phyloP scores from a whole-genome alignment of 2,329 filamentous ascomycete genomes.

The Penicillium glabrum region DNA sequence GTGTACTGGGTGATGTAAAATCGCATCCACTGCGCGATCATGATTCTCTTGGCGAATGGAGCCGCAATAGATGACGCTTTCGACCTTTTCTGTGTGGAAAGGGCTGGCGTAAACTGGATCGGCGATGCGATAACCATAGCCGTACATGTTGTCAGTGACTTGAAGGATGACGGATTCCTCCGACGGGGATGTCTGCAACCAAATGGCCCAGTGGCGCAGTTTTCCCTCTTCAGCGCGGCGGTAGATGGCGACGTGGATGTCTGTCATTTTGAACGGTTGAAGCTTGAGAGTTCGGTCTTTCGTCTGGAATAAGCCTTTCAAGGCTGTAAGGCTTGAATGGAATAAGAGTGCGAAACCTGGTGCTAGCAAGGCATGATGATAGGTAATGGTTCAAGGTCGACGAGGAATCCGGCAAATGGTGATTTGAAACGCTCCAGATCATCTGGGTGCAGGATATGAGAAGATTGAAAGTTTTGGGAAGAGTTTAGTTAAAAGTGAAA shows the following conservation, averaged over 20 bases:
- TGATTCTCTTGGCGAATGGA: not conserved
- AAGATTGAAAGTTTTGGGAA: no score
- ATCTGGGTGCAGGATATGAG: no score
- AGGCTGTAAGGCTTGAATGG: no score
- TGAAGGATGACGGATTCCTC: not conserved
- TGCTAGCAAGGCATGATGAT: no score
- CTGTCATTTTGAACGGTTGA: not conserved
- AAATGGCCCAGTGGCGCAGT: not conserved
- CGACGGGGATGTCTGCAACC: not conserved
- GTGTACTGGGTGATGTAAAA: not conserved
- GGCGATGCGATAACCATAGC: not conserved
- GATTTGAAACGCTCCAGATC: no score
- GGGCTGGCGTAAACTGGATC: not conserved
- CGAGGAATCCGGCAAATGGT: no score
- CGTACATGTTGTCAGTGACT: not conserved
- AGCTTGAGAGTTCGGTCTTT: conserved; percentile 13
- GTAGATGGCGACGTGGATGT: not conserved
- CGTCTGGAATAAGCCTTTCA: not conserved
- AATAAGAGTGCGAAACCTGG: no score
- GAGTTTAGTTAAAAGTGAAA: no score
- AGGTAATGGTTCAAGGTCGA: no score
- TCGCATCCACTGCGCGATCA: not conserved
- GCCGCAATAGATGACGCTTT: not conserved
- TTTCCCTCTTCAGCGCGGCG: not conserved
- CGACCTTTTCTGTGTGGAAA: not conserved